A percentile compares a stretch with the other conserved stretches of the same genome.
phyloP scores from a whole-genome alignment of 2,329 filamentous ascomycete species.

The Claviceps maximensis region DNA sequence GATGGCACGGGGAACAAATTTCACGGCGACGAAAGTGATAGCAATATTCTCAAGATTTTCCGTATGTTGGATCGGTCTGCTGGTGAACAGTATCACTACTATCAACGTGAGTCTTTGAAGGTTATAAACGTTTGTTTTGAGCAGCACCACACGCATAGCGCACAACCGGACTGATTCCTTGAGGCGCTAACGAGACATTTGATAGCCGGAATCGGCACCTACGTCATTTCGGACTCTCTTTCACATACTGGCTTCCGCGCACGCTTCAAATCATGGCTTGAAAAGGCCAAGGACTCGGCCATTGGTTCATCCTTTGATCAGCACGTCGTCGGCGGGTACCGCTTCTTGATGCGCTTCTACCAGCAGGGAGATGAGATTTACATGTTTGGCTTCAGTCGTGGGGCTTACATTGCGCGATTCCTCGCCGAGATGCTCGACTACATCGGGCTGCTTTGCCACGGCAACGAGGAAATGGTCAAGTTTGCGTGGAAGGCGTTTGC shows the following conservation, averaged over 20 bases:
- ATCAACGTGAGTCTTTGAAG: constrained; percentile 39
- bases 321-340: constrained; percentile 73
- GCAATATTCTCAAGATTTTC: constrained; percentile 58
- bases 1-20: constrained; percentile 54
- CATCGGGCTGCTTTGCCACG: constrained; percentile 64
- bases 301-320: constrained; percentile 69
- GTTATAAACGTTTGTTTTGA: not conserved
- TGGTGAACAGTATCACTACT: constrained; percentile 49
- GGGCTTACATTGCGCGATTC: constrained; percentile 61
- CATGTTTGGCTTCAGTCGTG: constrained; percentile 62
- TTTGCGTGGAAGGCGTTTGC: constrained; percentile 78
- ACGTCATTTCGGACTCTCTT: constrained; percentile 47
- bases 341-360: constrained; percentile 65
- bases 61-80: constrained; percentile 54
- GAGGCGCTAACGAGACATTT: not conserved
- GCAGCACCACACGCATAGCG: not conserved
- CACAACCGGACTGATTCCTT: not conserved
- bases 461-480: constrained; percentile 73
- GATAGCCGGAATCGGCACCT: constrained; percentile 57
- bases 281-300: constrained; percentile 66
- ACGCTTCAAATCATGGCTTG: constrained; percentile 51
- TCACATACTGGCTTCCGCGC: constrained; percentile 43
- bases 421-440: constrained; percentile 76
- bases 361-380: constrained; percentile 51
- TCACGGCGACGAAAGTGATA: constrained; percentile 47